phyloP scores from a whole-genome alignment of 208 protist species.

The Trypanosoma grayi region DNA sequence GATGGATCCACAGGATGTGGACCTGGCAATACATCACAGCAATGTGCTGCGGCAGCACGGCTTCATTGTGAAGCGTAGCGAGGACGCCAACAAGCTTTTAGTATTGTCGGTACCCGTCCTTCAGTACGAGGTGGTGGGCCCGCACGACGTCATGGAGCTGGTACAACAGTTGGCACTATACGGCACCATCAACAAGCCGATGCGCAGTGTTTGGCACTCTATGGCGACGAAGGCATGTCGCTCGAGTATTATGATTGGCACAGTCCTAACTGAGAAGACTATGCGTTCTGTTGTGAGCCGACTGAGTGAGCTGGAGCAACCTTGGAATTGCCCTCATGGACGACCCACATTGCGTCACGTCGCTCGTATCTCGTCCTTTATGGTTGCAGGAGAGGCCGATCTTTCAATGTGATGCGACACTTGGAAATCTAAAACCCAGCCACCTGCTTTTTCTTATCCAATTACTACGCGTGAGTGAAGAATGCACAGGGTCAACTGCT shows the following conservation, averaged over 20 bases:
- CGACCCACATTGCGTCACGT: slow-evolving; percentile 86
- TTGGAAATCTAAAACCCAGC: neutral
- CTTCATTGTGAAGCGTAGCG: slow-evolving; percentile 70
- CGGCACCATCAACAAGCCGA: slow-evolving; percentile 44
- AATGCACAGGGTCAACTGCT: too few relatives aligned
- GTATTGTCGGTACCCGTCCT: slow-evolving; percentile 79
- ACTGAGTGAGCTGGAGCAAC: slow-evolving; percentile 79
- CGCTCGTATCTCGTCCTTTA: slow-evolving; percentile 31
- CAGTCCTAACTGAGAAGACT: slow-evolving; percentile 55
- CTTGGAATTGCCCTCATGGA: slow-evolving; percentile 96
- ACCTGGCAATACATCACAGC: slow-evolving; percentile 71
- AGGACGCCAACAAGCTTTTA: slow-evolving; percentile 59
- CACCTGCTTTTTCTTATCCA: too few relatives aligned
- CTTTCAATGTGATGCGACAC: neutral
- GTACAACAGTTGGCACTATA: slow-evolving; percentile 75
- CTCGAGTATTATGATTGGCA: slow-evolving; percentile 94
- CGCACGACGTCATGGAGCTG: slow-evolving; percentile 87
- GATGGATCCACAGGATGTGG: slow-evolving; percentile 76
- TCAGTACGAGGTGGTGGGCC: slow-evolving; percentile 81
- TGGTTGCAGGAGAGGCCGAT: neutral
- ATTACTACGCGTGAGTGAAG: too few relatives aligned
- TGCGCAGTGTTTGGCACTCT: slow-evolving; percentile 87
- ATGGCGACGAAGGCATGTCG: slow-evolving; percentile 93
- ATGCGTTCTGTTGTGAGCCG: slow-evolving; percentile 80
- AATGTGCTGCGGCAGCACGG: slow-evolving; percentile 76